Base-by-base conservation (phyloP, 805 yeast genomes). In the Lipomyces lipofer region DNA sequence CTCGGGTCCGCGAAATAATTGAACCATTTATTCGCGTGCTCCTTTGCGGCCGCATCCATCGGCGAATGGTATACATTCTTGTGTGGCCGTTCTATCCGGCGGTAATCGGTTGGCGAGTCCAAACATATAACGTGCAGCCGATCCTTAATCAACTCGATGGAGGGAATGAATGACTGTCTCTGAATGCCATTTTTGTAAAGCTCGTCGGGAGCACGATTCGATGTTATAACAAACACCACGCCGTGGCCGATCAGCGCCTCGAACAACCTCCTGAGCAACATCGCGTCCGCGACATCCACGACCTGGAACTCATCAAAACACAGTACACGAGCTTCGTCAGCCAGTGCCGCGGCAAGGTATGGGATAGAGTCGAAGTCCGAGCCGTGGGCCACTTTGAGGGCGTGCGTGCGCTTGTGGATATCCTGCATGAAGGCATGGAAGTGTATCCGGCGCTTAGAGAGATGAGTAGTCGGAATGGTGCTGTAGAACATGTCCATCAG, bases 271-370 rank as follows among this genome's bases (percentile, higher is more conserved):
- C 99, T 80, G 40, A 94, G 75, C 30, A 94, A 76, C 98, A 94
- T 94, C 1, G 99, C 99, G 71, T 94, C 99, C 0, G 98, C 99
- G 28, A 94, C 97, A 69, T 94, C 99, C 0, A 96, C 89, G 40
- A 94, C 99, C 71, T 94, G 98, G 67, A 94, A 92, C 72, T 94
- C 99, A 72, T 94, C 99, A 68, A 94, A 88, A 70, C 99, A 94
- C 56, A 94, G 70, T 0, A 94, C 82, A 1, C 92, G 85, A 3
- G 94, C 78, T 47, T 78, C 75, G 59, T 79, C 78, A 1, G 97
- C 87, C 52, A 94, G 81, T 64, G 88, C 95, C 56, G 84, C 83
- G 0, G 97, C 97, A 32, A 90, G 72, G 30, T 82, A 69, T 1
- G 97, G 97, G 47, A 91, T 84, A 2, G 91, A 85, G 65, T 91